These are phyloP conservation scores for Penstemon davidsonii DNA, from an alignment of 257 asterid genomes.

Conservation along the genomic window DNA sequence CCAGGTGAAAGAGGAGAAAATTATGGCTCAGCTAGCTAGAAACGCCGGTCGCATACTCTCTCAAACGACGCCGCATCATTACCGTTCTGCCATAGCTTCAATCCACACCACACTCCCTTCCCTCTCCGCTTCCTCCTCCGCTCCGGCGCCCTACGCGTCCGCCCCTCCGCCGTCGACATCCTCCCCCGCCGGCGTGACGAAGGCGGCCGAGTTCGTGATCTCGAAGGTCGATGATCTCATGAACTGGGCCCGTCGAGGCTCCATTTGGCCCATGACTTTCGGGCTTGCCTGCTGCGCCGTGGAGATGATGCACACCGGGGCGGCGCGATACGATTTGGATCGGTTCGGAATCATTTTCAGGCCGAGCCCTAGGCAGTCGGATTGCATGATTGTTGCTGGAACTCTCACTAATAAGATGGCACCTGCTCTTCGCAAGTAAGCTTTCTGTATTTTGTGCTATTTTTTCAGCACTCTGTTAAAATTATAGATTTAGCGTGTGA, in stretches of 20 bases:
- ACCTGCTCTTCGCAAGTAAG: conserved; percentile 96
- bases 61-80: conserved; percentile 49
- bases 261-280: conserved; percentile 98
- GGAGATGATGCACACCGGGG: conserved; percentile 99
- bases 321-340: conserved; percentile 94
- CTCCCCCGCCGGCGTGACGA: conserved; percentile 70
- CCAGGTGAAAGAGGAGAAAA: neutral
- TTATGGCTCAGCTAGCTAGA: conserved; percentile 76
- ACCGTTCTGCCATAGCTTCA: conserved; percentile 62
- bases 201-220: conserved; percentile 85
- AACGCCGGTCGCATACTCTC: conserved; percentile 54
- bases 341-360: conserved; percentile 93
- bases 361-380: conserved; percentile 97
- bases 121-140: conserved; percentile 38
- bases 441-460: neutral
- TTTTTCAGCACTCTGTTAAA: neutral
- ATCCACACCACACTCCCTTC: conserved; percentile 84
- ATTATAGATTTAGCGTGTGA: neutral
- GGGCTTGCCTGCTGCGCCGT: conserved; percentile 98
- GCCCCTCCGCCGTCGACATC: conserved; percentile 71
- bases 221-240: conserved; percentile 94
- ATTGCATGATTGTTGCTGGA: conserved; percentile 92
- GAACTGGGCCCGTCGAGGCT: conserved; percentile 95
- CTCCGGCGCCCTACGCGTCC: conserved; percentile 65
- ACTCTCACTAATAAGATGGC: conserved; percentile 97